Conservation (phyloP, 805 yeast species). For the Schizosaccharomyces lindneri region DNA sequence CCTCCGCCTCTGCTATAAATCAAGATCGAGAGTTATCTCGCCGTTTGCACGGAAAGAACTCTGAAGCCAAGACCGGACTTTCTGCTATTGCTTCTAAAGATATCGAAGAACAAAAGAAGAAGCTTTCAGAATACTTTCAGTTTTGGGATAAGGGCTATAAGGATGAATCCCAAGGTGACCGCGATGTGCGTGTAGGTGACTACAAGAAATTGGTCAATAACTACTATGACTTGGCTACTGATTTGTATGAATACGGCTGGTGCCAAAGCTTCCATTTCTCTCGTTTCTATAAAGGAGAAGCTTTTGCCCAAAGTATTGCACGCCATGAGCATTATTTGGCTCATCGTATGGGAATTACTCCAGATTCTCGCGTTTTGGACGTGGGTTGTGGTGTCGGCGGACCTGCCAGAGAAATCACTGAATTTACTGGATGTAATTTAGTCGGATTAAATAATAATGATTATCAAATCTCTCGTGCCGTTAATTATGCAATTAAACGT, state of each 20-base stretch:
- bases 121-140: slow-evolving; percentile 74
- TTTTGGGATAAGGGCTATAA: slow-evolving; percentile 85
- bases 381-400: slow-evolving; percentile 99
- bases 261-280: slow-evolving; percentile 96
- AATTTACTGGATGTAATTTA: slow-evolving; percentile 68
- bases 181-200: slow-evolving; percentile 40
- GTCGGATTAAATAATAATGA: slow-evolving; percentile 92
- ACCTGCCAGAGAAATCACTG: slow-evolving; percentile 85
- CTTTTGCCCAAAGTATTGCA: slow-evolving; percentile 82
- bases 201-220: slow-evolving; percentile 82
- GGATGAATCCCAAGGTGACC: slow-evolving; percentile 37
- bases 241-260: slow-evolving; percentile 92
- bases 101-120: slow-evolving; percentile 54
- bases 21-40: slow-evolving; percentile 49
- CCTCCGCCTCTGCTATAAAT: too few species aligned
- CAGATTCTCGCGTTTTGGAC: slow-evolving; percentile 70
- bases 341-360: slow-evolving; percentile 51
- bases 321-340: slow-evolving; percentile 95
- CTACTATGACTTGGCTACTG: slow-evolving; percentile 49
- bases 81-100: slow-evolving; percentile 56
- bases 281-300: slow-evolving; percentile 78
- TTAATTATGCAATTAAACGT: slow-evolving; percentile 42
- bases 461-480: slow-evolving; percentile 84
- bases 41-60: slow-evolving; percentile 62
- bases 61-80: slow-evolving; percentile 41